phyloP scores from a whole-genome alignment of 805 yeast species.

The Candida maltosa region DNA sequence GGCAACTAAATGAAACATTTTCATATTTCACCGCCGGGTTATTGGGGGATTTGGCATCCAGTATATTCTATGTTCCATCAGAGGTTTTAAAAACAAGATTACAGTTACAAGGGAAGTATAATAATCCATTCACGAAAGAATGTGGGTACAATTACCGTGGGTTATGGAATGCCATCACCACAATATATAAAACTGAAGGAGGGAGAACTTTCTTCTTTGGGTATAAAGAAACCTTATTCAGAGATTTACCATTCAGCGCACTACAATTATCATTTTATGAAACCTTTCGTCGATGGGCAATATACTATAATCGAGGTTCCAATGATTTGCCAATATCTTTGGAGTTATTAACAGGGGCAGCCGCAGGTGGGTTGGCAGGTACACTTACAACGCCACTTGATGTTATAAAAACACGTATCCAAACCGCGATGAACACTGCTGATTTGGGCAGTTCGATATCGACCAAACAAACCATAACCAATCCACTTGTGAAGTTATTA shows the following conservation, averaged over 20 bases:
- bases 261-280: conserved; percentile 95
- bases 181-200: conserved; percentile 72
- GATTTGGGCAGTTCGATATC: conserved; percentile 1
- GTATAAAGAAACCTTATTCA: conserved; percentile 85
- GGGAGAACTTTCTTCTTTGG: conserved; percentile 77
- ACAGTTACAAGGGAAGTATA: conserved; percentile 86
- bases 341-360: conserved; percentile 87
- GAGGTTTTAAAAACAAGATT: conserved; percentile 92
- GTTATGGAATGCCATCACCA: conserved; percentile 63
- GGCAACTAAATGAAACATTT: conserved; percentile 69
- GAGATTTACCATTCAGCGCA: conserved; percentile 96
- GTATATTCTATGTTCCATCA: conserved; percentile 88
- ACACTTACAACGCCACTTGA: conserved; percentile 86
- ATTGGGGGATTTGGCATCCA: conserved; percentile 88
- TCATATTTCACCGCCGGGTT: conserved; percentile 84
- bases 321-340: conserved; percentile 50
- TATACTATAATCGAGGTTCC: conserved; percentile 22
- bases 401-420: conserved; percentile 88
- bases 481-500: conserved; percentile 10
- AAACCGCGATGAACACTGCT: conserved; percentile 62
- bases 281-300: conserved; percentile 65
- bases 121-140: conserved; percentile 65
- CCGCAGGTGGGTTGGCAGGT: conserved; percentile 94
- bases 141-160: conserved; percentile 86
- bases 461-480: neutral